phyloP scores from a whole-genome alignment of 768 basidiomycete genomes.

The Collybia nuda region DNA sequence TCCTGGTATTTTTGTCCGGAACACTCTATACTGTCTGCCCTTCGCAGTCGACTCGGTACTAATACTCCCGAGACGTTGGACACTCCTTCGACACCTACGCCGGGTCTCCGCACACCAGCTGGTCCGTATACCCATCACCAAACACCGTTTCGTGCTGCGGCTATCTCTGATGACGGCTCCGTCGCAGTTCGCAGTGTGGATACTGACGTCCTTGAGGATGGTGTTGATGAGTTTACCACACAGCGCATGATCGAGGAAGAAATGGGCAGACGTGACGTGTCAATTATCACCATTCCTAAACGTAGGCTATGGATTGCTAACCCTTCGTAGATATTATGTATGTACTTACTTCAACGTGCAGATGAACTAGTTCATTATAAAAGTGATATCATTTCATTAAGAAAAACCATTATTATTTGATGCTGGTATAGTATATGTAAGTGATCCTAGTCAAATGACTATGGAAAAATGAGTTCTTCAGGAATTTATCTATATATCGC shows the following conservation, averaged over 20 bases:
- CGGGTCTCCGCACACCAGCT: constrained; percentile 45
- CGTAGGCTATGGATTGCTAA: constrained; percentile 76
- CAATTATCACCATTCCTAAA: constrained; percentile 77
- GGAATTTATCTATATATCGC: constrained; percentile 29
- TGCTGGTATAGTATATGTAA: too few relatives aligned
- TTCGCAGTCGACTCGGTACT: constrained; percentile 40
- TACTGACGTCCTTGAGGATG: constrained; percentile 63
- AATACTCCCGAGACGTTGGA: constrained; percentile 20
- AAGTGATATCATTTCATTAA: too few relatives aligned
- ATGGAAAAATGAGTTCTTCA: not conserved
- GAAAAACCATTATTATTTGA: too few relatives aligned
- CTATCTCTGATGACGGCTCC: constrained; percentile 39
- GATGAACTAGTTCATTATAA: not conserved
- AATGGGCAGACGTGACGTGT: constrained; percentile 79
- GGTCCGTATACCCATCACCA: constrained; percentile 74
- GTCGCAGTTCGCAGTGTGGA: constrained; percentile 49
- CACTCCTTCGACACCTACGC: constrained; percentile 30
- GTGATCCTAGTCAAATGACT: too few relatives aligned
- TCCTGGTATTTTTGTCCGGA: constrained; percentile 61
- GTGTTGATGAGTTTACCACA: constrained; percentile 71
- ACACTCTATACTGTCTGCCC: constrained; percentile 53
- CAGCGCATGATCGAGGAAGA: constrained; percentile 80
- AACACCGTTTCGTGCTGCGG: constrained; percentile 52
- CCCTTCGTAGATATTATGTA: constrained; percentile 41
- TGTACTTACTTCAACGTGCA: not conserved